Base-by-base conservation (phyloP, 495 filamentous ascomycete species). In the Tetracladium setigerum region DNA sequence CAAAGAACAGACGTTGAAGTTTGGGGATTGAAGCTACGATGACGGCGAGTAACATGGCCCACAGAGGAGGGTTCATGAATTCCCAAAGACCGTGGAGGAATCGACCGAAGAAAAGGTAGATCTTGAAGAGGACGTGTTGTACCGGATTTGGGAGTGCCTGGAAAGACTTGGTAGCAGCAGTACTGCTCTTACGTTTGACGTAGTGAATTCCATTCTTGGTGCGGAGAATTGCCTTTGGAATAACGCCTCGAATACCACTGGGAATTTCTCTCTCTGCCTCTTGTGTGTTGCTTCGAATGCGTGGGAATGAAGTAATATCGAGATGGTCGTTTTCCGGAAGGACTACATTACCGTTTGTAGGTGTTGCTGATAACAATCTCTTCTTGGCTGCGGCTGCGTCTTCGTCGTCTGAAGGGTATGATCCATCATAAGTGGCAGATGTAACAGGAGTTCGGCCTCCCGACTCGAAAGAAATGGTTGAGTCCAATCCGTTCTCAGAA, bases 41-140 rank as follows among this genome's bases (percentile, higher is more conserved):
- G 46, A 97, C 83, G 14, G 94, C 85, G 15, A 78, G 66, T 1
- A 97, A 71, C 91, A 98, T 97, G 9, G 92, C 91, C 88, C 90
- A 97, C 1, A 98, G 79, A 0, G 92, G 94, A 5, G 92, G 91
- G 65, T 97, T 98, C 92, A 98, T 97, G 64, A 95, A 92, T 31
- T 84, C 84, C 86, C 85, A 89, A 8, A 85, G 51, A 30, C 87
- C 89, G 32, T 62, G 54, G 43, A 77, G 60, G 56, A 91, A 83
- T 11, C 70, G 71, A n/a, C 58, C 32, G 44, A 68, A 30, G 22
- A 65, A 66, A 24, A 54, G 61, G 31, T 64, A 61, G n/a, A 71
- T 47, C 14, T 57, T 65, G 5, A 66, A 61, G 4, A 90, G 60
- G 0, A 55, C 44, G 17, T 65, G 74, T 56, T 87, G 84, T 1